phyloP scores from a whole-genome alignment of 1,284 basidiomycete species.

The Tilletiaria anomala region DNA sequence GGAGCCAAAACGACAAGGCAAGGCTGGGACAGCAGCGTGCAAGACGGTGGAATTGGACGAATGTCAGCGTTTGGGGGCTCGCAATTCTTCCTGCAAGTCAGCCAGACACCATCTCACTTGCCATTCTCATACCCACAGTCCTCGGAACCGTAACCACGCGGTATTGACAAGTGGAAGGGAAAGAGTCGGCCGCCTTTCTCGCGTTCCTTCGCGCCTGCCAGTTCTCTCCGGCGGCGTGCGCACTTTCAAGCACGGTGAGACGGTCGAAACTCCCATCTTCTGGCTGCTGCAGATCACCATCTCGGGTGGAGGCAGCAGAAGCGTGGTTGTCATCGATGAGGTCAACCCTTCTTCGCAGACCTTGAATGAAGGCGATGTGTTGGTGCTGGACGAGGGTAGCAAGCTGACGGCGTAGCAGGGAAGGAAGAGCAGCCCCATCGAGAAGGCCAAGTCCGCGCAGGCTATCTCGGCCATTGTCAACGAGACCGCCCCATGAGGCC shows the following conservation, averaged over 20 bases:
- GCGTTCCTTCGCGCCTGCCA: constrained; percentile 47
- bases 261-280: constrained; percentile 2
- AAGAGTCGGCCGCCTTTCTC: constrained; percentile 50
- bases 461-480: constrained; percentile 1
- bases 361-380: constrained; percentile 1
- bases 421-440: constrained; percentile 3
- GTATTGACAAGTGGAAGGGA: constrained; percentile 51
- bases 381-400: constrained; percentile 2
- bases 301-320: neutral
- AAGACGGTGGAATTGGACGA: constrained; percentile 57
- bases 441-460: constrained; percentile 7
- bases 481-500: neutral
- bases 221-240: constrained; percentile 50
- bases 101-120: too few relatives aligned
- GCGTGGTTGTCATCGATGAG: constrained; percentile 3
- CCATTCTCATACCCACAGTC: too few relatives aligned
- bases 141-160: constrained; percentile 49
- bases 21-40: constrained; percentile 52
- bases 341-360: neutral
- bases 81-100: too few relatives aligned
- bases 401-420: constrained; percentile 4
- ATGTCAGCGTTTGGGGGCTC: constrained; percentile 50
- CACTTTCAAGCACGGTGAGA: constrained; percentile 47
- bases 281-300: constrained; percentile 2
- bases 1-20: constrained; percentile 52